These are phyloP conservation scores for Cryptomeria japonica DNA, from an alignment of 75 land plant genomes.

Conservation along the genomic window DNA sequence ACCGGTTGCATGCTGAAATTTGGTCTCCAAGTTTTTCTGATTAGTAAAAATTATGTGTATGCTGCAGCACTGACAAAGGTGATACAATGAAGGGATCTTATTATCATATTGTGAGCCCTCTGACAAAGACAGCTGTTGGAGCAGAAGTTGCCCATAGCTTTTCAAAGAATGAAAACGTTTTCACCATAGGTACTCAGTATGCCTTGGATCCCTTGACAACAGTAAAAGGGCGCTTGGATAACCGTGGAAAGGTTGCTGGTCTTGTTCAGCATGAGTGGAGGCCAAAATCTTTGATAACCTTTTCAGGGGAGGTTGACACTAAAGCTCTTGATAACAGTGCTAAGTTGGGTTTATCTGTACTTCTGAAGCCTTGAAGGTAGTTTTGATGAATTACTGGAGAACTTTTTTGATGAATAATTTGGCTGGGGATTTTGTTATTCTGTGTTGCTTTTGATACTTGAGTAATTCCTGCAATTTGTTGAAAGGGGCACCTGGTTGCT, in stretches of 20 bases:
- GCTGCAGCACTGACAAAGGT: conserved; percentile 54
- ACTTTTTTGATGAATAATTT: background rate
- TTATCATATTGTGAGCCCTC: conserved; percentile 39
- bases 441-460: background rate
- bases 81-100: conserved; percentile 67
- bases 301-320: conserved; percentile 63
- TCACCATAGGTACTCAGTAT: conserved; percentile 55
- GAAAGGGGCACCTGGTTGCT: background rate
- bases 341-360: conserved; percentile 55
- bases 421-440: background rate
- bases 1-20: background rate
- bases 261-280: conserved; percentile 66
- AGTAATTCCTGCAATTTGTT: background rate
- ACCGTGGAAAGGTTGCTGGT: conserved; percentile 57
- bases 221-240: conserved; percentile 47
- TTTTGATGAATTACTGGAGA: background rate
- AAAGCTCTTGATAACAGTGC: conserved; percentile 33
- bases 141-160: conserved; percentile 64
- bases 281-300: conserved; percentile 61
- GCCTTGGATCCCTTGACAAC: conserved; percentile 48
- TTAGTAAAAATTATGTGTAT: background rate
- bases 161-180: conserved; percentile 42
- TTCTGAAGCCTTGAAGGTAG: conserved; percentile 53
- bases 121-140: conserved; percentile 43
- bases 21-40: background rate